Conservation (phyloP, 164 flowering plant genomes). For the Saururus chinensis region DNA sequence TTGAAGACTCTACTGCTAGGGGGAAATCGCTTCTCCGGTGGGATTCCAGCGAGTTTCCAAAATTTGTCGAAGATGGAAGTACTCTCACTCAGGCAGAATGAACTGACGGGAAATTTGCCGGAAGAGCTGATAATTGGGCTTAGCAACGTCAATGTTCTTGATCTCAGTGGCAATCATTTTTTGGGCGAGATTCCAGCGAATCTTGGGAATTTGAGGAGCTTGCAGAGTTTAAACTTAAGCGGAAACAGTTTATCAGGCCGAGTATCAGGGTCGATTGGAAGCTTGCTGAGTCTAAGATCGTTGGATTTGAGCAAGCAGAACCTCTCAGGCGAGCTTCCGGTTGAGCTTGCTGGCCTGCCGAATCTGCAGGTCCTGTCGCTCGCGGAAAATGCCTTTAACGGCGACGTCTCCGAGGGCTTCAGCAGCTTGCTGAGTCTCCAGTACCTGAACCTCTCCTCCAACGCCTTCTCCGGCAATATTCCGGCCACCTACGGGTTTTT, state of each 20-base stretch:
- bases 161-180: slow-evolving; percentile 41
- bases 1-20: slow-evolving; percentile 42
- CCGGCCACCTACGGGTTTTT: slow-evolving; percentile 53
- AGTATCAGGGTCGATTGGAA: slow-evolving; percentile 45
- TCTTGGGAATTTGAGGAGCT: slow-evolving; percentile 30
- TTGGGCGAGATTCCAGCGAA: slow-evolving; percentile 29
- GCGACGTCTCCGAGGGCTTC: slow-evolving; percentile 61
- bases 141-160: slow-evolving; percentile 33
- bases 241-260: slow-evolving; percentile 42
- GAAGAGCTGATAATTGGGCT: slow-evolving; percentile 27
- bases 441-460: slow-evolving; percentile 44
- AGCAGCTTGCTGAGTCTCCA: slow-evolving; percentile 46
- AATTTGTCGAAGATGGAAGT: slow-evolving; percentile 25
- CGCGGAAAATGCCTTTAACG: slow-evolving; percentile 42
- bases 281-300: slow-evolving; percentile 29
- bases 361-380: slow-evolving; percentile 45
- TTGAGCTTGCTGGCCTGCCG: slow-evolving; percentile 64
- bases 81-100: slow-evolving; percentile 40
- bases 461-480: slow-evolving; percentile 41
- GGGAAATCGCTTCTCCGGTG: slow-evolving; percentile 40
- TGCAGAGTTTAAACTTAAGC: slow-evolving; percentile 50
- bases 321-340: slow-evolving; percentile 50
- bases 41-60: slow-evolving; percentile 31
- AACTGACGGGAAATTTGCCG: slow-evolving; percentile 39
- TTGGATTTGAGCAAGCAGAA: slow-evolving; percentile 63